Conservation (phyloP, 2,329 filamentous ascomycete species). For the Apiospora pterosperma region DNA sequence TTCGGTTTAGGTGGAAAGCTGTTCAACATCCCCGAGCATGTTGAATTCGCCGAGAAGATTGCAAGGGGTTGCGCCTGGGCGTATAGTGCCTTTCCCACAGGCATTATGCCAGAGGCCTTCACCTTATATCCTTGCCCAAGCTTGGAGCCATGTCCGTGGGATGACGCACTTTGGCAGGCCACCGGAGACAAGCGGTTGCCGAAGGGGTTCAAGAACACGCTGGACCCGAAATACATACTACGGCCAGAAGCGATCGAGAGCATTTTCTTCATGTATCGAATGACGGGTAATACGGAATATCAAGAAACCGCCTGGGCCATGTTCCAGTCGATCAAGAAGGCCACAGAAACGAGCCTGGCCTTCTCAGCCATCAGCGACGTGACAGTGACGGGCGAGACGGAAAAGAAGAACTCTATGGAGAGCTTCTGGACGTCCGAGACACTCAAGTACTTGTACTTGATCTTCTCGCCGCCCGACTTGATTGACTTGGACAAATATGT, state of each 20-base stretch:
- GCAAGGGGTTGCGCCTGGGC: slow-evolving; percentile 57
- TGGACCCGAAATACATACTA: slow-evolving; percentile 21
- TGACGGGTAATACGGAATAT: slow-evolving; percentile 18
- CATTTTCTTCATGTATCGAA: slow-evolving; percentile 23
- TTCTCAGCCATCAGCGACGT: slow-evolving; percentile 23
- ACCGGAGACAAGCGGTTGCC: slow-evolving; percentile 14
- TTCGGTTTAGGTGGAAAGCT: slow-evolving; percentile 41
- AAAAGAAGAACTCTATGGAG: slow-evolving; percentile 35
- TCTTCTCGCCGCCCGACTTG: slow-evolving; percentile 63
- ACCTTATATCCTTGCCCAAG: not conserved
- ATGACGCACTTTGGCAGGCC: not conserved
- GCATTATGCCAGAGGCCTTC: slow-evolving; percentile 58
- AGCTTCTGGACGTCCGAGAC: slow-evolving; percentile 74
- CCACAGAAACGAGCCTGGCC: slow-evolving; percentile 20
- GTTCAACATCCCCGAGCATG: slow-evolving; percentile 41
- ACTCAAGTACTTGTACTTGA: slow-evolving; percentile 71
- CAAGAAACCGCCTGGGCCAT: slow-evolving; percentile 22
- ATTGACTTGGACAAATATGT: slow-evolving; percentile 68
- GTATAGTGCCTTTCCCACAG: slow-evolving; percentile 51
- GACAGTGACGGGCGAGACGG: slow-evolving; percentile 12
- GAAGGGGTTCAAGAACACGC: slow-evolving; percentile 20
- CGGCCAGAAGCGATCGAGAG: slow-evolving; percentile 28
- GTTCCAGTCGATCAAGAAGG: slow-evolving; percentile 21
- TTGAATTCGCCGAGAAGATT: slow-evolving; percentile 44
- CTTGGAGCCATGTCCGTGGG: not conserved